phyloP scores from a whole-genome alignment of 805 yeast genomes.

The Sugiyamaella smithiae region DNA sequence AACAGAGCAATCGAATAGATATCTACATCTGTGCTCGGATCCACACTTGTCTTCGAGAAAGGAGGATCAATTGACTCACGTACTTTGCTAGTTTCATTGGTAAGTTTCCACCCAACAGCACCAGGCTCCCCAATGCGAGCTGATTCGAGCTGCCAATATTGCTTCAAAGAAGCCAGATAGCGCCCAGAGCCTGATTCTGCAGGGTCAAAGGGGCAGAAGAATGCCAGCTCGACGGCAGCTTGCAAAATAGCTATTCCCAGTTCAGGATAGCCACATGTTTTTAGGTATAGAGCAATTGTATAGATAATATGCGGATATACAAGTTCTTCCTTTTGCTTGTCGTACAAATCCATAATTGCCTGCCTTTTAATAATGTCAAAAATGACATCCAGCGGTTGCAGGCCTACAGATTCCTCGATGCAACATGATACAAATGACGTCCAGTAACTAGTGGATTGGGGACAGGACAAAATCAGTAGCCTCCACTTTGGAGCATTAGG shows the following conservation, averaged over 20 bases:
- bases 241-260: constrained; percentile 24
- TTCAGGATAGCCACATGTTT: constrained; percentile 25
- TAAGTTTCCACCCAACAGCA: constrained; percentile 17
- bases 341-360: constrained; percentile 10
- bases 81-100: background rate
- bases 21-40: constrained; percentile 12
- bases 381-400: constrained; percentile 4
- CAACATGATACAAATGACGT: background rate
- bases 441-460: constrained; percentile 8
- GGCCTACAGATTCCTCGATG: background rate
- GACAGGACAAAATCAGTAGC: background rate
- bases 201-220: constrained; percentile 10
- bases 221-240: constrained; percentile 22
- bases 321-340: background rate
- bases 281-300: constrained; percentile 6
- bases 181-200: background rate
- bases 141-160: constrained; percentile 24
- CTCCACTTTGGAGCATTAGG: background rate
- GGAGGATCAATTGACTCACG: background rate
- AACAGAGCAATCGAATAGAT: constrained; percentile 21
- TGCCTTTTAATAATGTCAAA: background rate
- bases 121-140: constrained; percentile 26
- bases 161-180: constrained; percentile 9
- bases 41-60: constrained; percentile 1
- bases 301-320: constrained; percentile 8